Evolutionary conservation across 768 basidiomycete species (phyloP).

Genomic region (Solioccasus polychromus): DNA sequence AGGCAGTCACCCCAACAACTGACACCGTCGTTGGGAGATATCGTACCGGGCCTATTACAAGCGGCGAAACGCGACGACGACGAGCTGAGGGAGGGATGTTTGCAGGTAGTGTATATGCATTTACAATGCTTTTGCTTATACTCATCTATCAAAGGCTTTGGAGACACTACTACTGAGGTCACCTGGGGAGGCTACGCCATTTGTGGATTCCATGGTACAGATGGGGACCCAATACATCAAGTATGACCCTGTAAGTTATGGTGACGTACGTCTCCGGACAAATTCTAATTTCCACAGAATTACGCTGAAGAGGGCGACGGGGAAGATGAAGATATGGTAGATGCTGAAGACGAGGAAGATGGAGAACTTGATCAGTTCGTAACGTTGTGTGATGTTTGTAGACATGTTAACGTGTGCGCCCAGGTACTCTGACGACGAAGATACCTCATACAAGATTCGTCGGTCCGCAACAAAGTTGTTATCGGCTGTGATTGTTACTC

Average conservation of each 20-base stretch:
- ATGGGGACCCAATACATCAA: constrained; percentile 78
- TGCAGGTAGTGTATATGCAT: constrained; percentile 52
- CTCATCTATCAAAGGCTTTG: constrained; percentile 49
- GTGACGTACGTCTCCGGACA: background rate
- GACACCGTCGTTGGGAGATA: constrained; percentile 52
- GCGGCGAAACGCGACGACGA: constrained; percentile 75
- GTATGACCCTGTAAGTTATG: constrained; percentile 74
- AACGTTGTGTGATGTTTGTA: background rate
- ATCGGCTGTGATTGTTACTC: constrained; percentile 80
- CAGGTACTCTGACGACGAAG: constrained; percentile 97
- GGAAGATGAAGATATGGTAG: constrained; percentile 60
- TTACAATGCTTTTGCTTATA: background rate
- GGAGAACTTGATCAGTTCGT: constrained; percentile 77
- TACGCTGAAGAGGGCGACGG: constrained; percentile 71
- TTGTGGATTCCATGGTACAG: constrained; percentile 64
- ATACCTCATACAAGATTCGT: constrained; percentile 96
- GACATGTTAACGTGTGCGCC: background rate
- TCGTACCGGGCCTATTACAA: constrained; percentile 70
- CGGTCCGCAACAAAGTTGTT: constrained; percentile 91
- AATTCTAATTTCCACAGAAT: constrained; percentile 47
- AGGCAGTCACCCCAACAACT: constrained; percentile 70
- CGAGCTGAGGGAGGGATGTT: constrained; percentile 74
- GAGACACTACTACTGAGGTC: constrained; percentile 84
- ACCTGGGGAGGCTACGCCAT: constrained; percentile 77
- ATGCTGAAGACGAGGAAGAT: constrained; percentile 70